phyloP scores from a whole-genome alignment of 2,329 filamentous ascomycete species.

The Tolypocladium inflatum region DNA sequence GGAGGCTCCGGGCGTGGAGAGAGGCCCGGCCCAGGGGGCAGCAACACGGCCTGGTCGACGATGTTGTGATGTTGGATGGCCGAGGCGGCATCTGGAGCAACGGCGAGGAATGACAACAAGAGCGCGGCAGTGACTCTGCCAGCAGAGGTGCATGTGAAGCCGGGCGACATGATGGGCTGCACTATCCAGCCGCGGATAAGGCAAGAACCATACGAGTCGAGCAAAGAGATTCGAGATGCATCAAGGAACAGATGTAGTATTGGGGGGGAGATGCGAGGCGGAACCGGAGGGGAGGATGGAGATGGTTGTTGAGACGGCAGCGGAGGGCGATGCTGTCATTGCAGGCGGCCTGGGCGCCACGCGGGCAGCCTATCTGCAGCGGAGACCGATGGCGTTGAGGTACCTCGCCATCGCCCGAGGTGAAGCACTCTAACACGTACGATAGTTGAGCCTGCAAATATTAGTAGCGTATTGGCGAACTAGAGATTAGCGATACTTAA shows the following conservation, averaged over 20 bases:
- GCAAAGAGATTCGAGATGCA: not conserved
- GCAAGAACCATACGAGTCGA: not conserved
- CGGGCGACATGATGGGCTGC: constrained; percentile 6
- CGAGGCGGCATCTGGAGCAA: constrained; percentile 35
- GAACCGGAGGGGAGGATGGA: not conserved
- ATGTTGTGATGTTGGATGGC: constrained; percentile 21
- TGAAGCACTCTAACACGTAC: too few species aligned
- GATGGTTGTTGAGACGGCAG: constrained; percentile 1
- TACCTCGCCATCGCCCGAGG: not conserved
- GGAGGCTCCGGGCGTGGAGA: constrained; percentile 33
- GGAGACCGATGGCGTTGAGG: not conserved
- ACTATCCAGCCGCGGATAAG: not conserved
- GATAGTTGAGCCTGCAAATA: not conserved
- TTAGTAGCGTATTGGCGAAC: rapidly evolving
- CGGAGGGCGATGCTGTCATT: constrained; percentile 10
- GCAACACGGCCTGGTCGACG: constrained; percentile 30
- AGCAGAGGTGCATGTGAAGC: constrained; percentile 40
- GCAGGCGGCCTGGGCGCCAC: too few species aligned
- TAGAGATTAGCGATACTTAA: not conserved
- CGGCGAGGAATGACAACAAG: constrained; percentile 58
- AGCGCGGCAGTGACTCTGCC: constrained; percentile 54
- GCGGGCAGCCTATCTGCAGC: constrained; percentile 1
- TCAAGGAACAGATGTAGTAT: not conserved
- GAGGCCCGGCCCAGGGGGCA: constrained; percentile 29
- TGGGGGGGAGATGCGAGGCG: not conserved